Percentiles rank a stretch among this genome's conserved stretches.
Evolutionary conservation across 1,284 basidiomycete species (phyloP).

Genomic region (Ustilago xerochloae): DNA sequence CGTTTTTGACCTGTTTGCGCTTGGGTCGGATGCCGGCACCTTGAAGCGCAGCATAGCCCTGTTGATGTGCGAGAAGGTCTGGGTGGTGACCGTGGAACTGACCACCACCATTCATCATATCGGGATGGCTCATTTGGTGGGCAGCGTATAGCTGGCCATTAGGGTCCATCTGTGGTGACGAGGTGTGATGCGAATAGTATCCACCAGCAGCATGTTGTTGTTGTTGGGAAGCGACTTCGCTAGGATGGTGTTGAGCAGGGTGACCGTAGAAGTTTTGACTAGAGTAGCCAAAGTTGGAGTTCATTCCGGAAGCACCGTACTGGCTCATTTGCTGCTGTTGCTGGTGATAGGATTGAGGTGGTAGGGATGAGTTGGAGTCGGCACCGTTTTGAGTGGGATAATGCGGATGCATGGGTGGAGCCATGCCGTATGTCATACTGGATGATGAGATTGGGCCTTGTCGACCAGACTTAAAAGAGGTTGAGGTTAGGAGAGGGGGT

Average conservation of each 20-base stretch:
- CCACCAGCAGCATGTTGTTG: constrained; percentile 21
- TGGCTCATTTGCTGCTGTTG: constrained; percentile 39
- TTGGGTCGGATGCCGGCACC: constrained; percentile 70
- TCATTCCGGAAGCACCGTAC: constrained; percentile 38
- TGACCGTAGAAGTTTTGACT: constrained; percentile 43
- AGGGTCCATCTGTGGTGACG: constrained; percentile 46
- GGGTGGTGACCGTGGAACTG: constrained; percentile 39
- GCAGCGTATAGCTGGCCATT: constrained; percentile 41
- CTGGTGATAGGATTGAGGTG: constrained; percentile 28
- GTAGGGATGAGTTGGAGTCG: constrained; percentile 27
- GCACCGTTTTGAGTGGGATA: constrained; percentile 29
- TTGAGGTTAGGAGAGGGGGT: background rate
- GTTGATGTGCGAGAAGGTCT: constrained; percentile 33
- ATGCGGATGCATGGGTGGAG: constrained; percentile 45
- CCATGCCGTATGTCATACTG: constrained; percentile 51
- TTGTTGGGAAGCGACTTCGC: constrained; percentile 35
- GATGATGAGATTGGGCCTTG: constrained; percentile 9
- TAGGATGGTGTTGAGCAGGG: constrained; percentile 33
- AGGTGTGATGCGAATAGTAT: constrained; percentile 43
- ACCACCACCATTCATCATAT: constrained; percentile 30
- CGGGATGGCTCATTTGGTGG: constrained; percentile 47
- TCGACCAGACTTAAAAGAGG: constrained; percentile 36
- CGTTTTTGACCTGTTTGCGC: constrained; percentile 88
- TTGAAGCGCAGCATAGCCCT: constrained; percentile 33
- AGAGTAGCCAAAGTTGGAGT: constrained; percentile 36